Base-by-base conservation (phyloP, 768 basidiomycete genomes). In the Leccinum boreale region DNA sequence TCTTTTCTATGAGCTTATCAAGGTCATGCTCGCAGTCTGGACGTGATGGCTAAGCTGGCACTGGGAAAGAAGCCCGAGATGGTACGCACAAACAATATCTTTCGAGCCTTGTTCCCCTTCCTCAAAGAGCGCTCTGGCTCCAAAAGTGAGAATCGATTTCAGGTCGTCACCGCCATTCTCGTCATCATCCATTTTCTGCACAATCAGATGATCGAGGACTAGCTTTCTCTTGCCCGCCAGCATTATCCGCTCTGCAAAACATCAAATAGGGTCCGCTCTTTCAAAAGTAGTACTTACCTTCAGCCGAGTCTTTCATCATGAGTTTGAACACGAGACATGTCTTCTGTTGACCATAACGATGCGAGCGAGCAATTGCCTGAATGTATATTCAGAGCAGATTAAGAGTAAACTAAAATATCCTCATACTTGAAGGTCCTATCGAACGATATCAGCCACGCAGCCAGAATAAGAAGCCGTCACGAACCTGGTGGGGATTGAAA, bases 141-240 rank as follows among this genome's bases (percentile, higher is more conserved):
- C 95, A 64, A 87, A 92, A 11, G 90, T 89, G 15, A 98, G 81
- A 59, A 97, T 93, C 2, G 90, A 91, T 67, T 89, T 84, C n/a
- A 98, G 79, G 64, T 96, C 87, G 62, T 90, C 89, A 47, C 85
- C 78, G 8, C 77, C 83, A 35, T 85, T 85, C 47, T 90, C 90
- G 50, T 82, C 83, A 55, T 92, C 89, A 61, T 94, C 92, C 89
- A 96, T 94, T 70, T 92, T 93, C 73, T 97, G 91, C 21, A 98
- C 95, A 62, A 98, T 95, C 15, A 98, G 78, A 74, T 98, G 95
- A 65, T 98, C 94, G 9, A 98, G 78, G 14, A 93, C 88, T 28
- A 98, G 81, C 71, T 98, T 98, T 79, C 92, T 93, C 77, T 96
- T 96, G n/a, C 92, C 93, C 24, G 86, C 83, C 73, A 93, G 87